These are phyloP conservation scores for Cryptococcus sp. DNA, from an alignment of 1,284 basidiomycete genomes.

Conservation along the genomic window DNA sequence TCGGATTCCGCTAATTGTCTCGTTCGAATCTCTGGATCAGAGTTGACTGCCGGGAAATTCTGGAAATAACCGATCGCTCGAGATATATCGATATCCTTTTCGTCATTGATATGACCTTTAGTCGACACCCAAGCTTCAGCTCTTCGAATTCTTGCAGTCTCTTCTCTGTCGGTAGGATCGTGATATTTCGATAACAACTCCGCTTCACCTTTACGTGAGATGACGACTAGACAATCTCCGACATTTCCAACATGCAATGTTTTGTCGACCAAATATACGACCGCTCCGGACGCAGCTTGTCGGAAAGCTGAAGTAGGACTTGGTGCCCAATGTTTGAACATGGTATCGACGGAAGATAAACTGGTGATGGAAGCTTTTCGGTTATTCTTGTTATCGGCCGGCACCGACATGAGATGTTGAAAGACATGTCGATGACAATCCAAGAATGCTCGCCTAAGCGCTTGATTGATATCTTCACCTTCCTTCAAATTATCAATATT, in stretches of 20 bases:
- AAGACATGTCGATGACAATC: constrained; percentile 74
- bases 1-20: constrained; percentile 77
- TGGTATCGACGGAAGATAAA: constrained; percentile 18
- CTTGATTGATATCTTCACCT: constrained; percentile 64
- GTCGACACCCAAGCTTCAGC: constrained; percentile 96
- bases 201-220: constrained; percentile 75
- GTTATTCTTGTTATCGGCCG: constrained; percentile 16
- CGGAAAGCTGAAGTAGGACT: constrained; percentile 50
- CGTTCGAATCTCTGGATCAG: constrained; percentile 70
- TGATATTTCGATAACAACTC: constrained; percentile 75
- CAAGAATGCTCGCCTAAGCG: constrained; percentile 78
- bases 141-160: constrained; percentile 78
- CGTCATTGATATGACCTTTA: constrained; percentile 86
- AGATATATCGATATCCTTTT: constrained; percentile 74
- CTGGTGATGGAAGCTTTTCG: constrained; percentile 69
- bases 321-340: constrained; percentile 44
- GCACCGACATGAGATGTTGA: constrained; percentile 51
- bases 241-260: constrained; percentile 86
- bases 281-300: constrained; percentile 80
- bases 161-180: constrained; percentile 81
- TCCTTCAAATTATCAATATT: constrained; percentile 57
- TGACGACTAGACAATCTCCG: constrained; percentile 82
- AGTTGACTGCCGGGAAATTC: constrained; percentile 84
- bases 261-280: constrained; percentile 77
- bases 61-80: constrained; percentile 93